Evolutionary conservation across 2,329 filamentous ascomycete species (phyloP).

Genomic region (Trichoderma endophyticum): DNA sequence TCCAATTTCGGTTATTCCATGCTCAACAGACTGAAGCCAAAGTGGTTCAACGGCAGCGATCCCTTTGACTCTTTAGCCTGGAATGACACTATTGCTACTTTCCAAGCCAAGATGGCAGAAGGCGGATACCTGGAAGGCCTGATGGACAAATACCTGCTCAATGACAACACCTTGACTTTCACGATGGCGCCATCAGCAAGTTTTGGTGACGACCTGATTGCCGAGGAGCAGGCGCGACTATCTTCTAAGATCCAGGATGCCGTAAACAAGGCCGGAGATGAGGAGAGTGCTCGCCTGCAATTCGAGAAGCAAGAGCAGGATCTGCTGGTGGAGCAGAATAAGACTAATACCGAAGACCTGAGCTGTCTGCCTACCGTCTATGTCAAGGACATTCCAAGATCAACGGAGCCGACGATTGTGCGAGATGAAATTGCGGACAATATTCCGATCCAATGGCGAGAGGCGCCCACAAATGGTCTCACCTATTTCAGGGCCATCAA

Average conservation of each 20-base stretch:
- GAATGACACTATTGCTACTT: constrained; percentile 82
- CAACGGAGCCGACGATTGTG: constrained; percentile 59
- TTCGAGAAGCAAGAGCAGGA: constrained; percentile 77
- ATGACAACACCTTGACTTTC: constrained; percentile 82
- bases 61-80: constrained; percentile 88
- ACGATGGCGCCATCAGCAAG: constrained; percentile 85
- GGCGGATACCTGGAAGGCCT: constrained; percentile 80
- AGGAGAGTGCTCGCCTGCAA: constrained; percentile 66
- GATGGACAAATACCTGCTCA: constrained; percentile 85
- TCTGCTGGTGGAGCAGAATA: constrained; percentile 77
- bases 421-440: constrained; percentile 64
- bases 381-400: constrained; percentile 82
- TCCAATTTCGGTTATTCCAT: constrained; percentile 91
- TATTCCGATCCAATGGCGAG: constrained; percentile 79
- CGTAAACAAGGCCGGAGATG: constrained; percentile 64
- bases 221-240: constrained; percentile 75
- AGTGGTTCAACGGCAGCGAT: constrained; percentile 94
- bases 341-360: constrained; percentile 78
- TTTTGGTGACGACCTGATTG: constrained; percentile 69
- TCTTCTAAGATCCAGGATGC: constrained; percentile 69
- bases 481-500: constrained; percentile 95
- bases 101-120: constrained; percentile 71
- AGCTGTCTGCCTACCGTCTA: constrained; percentile 84
- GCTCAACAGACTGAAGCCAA: constrained; percentile 81
- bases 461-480: constrained; percentile 89